Base-by-base conservation (phyloP, 176 grass and related monocot genomes). In the Guadua angustifolia region DNA sequence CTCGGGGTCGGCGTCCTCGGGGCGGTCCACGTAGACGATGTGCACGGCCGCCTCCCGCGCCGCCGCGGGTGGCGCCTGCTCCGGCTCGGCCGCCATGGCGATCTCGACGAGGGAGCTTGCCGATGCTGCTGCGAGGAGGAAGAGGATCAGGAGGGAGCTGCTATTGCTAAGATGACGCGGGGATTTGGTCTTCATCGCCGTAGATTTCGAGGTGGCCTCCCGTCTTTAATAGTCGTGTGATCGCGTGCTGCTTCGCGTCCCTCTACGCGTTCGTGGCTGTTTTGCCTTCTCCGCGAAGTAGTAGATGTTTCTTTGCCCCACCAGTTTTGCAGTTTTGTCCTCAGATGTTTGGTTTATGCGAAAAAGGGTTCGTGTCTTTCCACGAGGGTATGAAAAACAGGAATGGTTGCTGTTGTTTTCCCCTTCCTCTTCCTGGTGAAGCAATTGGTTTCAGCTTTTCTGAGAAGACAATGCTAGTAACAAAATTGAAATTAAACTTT, bases 1-100 rank as follows among this genome's bases (percentile, higher is more conserved):
- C 92, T 97, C 92, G 5, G 94, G 63, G 29, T 97, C 94, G 59
- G 53, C 83, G 76, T 21, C 88, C 68, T 84, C 90, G 18, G 94
- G 94, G 68, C 90, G 88, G 82, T 87, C 86, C 5, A 97, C 77
- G 83, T 92, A 97, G 62, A 97, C 86, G 83, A 97, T 97, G 69
- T 97, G 86, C 58, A 92, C 90, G 83, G 92, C 57, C 56, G 90
- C 88, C 33, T 90, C 89, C 86, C 85, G 58, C 59, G 71, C 33
- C 71, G 64, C 79, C 29, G 73, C 63, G 42, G 78, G 64, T 46
- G 71, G 1, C 7, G 45, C 16, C 72, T 66, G 56, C 78, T 86
- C 88, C 55, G 87, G 87, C 63, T 83, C 62, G 79, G 83, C 55
- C 38, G 83, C 80, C 79, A 89, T 92, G 61, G 79, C 71, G 81